Percentiles rank a stretch among this genome's conserved stretches.
Conservation (phyloP, 2,329 filamentous ascomycete genomes). For the Pleoardoris graminearum region DNA sequence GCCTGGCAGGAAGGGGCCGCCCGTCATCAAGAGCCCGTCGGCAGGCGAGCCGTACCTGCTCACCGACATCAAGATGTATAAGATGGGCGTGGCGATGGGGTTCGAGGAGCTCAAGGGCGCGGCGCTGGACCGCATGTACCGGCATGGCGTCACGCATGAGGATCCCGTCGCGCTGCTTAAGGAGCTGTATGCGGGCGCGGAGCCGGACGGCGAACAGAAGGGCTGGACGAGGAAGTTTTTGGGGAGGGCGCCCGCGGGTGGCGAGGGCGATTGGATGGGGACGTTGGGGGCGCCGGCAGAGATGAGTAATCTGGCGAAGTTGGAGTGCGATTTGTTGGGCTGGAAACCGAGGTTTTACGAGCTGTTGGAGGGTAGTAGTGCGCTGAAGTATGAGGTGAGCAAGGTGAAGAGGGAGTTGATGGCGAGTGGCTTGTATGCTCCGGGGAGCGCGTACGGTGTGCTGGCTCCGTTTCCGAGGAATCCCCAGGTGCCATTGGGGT, state of each 20-base stretch:
- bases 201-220: conserved; percentile 28
- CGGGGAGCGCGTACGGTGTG: background rate
- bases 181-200: conserved; percentile 37
- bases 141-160: conserved; percentile 35
- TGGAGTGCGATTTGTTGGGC: conserved; percentile 22
- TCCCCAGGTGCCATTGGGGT: background rate
- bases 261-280: conserved; percentile 6
- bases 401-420: conserved; percentile 24
- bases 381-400: conserved; percentile 28
- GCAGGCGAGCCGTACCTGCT: conserved; percentile 20
- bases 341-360: conserved; percentile 21
- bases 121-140: conserved; percentile 40
- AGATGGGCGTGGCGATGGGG: conserved; percentile 37
- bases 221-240: conserved; percentile 30
- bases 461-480: background rate
- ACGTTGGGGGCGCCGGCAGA: conserved; percentile 5
- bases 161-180: conserved; percentile 43
- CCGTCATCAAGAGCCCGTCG: conserved; percentile 24
- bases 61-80: conserved; percentile 34
- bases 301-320: conserved; percentile 27
- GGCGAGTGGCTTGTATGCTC: conserved; percentile 12
- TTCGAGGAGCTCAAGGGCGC: conserved; percentile 44
- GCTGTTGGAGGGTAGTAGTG: conserved; percentile 17
- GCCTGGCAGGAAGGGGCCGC: conserved; percentile 21
- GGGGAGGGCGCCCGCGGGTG: conserved; percentile 6